Evolutionary conservation across 768 basidiomycete species (phyloP).

Genomic region (Lactarius indigo): DNA sequence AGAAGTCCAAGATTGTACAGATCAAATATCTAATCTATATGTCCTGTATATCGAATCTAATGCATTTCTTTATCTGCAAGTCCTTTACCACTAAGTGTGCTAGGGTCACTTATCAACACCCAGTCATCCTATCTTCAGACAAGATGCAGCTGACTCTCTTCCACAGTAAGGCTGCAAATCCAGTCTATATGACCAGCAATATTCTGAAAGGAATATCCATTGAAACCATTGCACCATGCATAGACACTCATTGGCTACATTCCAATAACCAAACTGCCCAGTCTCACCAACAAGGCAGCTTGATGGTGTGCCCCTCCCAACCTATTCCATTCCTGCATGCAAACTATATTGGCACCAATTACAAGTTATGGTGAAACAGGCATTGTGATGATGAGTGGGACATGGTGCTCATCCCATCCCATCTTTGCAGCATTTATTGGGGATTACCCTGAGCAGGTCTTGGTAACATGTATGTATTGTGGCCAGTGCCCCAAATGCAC

Average conservation of each 20-base stretch:
- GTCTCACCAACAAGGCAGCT: slow-evolving; percentile 17
- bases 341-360: slow-evolving; percentile 34
- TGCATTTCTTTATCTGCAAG: too few relatives aligned
- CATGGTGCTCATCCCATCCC: background rate
- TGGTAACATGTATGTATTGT: slow-evolving; percentile 26
- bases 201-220: too few relatives aligned
- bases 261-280: slow-evolving; percentile 30
- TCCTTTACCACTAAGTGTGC: too few relatives aligned
- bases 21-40: too few relatives aligned
- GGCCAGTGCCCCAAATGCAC: too few relatives aligned
- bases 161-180: too few relatives aligned
- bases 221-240: slow-evolving; percentile 34
- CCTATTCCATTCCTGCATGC: slow-evolving; percentile 40
- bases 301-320: slow-evolving; percentile 25
- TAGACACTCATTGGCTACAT: slow-evolving; percentile 40
- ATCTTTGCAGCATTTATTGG: slow-evolving; percentile 1
- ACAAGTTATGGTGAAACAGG: slow-evolving; percentile 32
- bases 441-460: slow-evolving; percentile 8
- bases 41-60: too few relatives aligned
- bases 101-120: too few relatives aligned
- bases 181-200: too few relatives aligned
- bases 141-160: too few relatives aligned
- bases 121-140: too few relatives aligned
- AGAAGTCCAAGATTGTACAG: too few relatives aligned
- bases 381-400: background rate